Evolutionary conservation across 2,329 filamentous ascomycete genomes (phyloP), one percentile per base, ranked within the genome.

Genomic region (Biscogniauxia mediterranea): DNA sequence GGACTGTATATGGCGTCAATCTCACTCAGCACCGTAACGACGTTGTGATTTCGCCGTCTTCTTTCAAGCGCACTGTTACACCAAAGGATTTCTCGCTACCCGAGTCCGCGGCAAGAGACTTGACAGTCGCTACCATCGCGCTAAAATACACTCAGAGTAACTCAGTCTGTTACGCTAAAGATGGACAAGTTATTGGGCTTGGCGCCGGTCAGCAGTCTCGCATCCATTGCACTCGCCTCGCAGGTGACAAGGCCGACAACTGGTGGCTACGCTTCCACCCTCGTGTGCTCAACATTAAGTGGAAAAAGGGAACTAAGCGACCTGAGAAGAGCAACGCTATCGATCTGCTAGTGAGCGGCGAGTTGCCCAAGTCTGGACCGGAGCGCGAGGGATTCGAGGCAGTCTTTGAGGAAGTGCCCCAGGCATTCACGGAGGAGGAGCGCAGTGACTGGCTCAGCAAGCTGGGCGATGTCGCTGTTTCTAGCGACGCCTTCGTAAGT

Each of bases 181-280:
- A 96, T 72, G 95, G 95, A 54, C 95, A 98, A 79, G 85, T 98
- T 71, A 85, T 99, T 70, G 95, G 95, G 67, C 88, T 99, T 59
- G 95, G 95, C 67, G 95, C 95, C 59, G 95, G 95, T 63, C 95
- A 99, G 79, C 95, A 99, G 81, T 96, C 92, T 64, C 90, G 95
- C 69, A 99, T 99, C 70, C 95, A 99, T 85, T 99, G 95, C 86
- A 99, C 95, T 51, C 90, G 95, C 68, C 87, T 99, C 56, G 95
- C 95, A 11, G 95, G 95, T 63, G 94, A 98, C 83, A 99, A 99
- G 84, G 92, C 93, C 55, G 95, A 99, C 79, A 97, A 96, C 84
- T 98, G 94, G 94, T 99, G 94, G 95, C 90, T 99, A 84, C 91
- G 95, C 72, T 98, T 98, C 87, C 91, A 97, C 82, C 89, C 92